These are phyloP conservation scores for Dianthus caryophyllus DNA, from an alignment of 148 eudicot genomes.

Conservation along the genomic window DNA sequence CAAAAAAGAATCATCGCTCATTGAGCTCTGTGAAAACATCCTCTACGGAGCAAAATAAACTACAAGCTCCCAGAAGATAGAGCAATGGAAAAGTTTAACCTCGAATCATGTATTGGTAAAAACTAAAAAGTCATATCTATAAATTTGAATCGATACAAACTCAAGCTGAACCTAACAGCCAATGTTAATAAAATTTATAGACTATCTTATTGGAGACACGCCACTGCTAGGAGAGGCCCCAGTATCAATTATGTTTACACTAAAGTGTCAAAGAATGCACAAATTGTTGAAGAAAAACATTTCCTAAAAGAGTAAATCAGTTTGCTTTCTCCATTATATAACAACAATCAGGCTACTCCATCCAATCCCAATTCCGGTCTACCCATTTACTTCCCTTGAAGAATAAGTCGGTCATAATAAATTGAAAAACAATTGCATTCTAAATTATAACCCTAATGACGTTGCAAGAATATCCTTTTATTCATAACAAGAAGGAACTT, in stretches of 20 bases:
- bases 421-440: not conserved
- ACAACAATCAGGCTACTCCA: slow-evolving; percentile 4
- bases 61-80: not conserved
- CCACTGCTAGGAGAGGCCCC: not conserved
- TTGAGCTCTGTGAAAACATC: not conserved
- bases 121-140: not conserved
- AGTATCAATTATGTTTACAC: not conserved
- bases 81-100: not conserved
- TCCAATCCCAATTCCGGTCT: not conserved
- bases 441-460: not conserved
- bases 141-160: not conserved
- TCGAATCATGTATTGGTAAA: too few relatives aligned
- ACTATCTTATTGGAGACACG: too few relatives aligned
- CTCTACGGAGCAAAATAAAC: not conserved
- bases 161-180: not conserved
- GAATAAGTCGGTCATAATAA: not conserved
- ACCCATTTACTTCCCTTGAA: not conserved
- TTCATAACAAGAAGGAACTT: not conserved
- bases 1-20: not conserved
- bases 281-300: not conserved
- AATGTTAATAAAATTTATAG: not conserved
- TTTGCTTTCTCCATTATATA: slow-evolving; percentile 2
- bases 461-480: not conserved
- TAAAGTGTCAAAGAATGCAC: not conserved
- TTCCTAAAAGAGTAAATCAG: not conserved